These are phyloP conservation scores for Phytophthora fragariae DNA, from an alignment of 352 stramenopile genomes.

Conservation along the genomic window DNA sequence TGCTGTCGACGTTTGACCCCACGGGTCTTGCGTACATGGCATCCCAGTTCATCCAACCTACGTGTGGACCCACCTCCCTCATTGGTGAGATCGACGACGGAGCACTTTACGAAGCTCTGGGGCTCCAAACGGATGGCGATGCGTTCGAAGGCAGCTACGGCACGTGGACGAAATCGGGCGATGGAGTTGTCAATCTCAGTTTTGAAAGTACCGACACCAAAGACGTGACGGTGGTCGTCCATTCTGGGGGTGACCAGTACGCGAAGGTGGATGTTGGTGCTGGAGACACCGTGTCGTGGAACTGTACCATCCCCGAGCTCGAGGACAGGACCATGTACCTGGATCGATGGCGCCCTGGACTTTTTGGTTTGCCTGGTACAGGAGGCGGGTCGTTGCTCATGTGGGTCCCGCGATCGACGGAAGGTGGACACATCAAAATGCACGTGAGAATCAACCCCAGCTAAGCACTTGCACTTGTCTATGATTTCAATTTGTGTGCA, in stretches of 20 bases:
- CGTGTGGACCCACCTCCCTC: conserved; percentile 36
- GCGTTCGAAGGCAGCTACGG: conserved; percentile 38
- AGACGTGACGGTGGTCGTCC: conserved; percentile 30
- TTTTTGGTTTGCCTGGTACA: conserved; percentile 27
- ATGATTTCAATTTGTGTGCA: background rate
- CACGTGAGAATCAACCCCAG: conserved; percentile 49
- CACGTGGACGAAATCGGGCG: conserved; percentile 36
- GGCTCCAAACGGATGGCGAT: conserved; percentile 23
- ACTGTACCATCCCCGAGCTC: conserved; percentile 26
- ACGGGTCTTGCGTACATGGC: conserved; percentile 49
- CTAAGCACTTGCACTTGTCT: background rate
- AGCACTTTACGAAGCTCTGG: conserved; percentile 26
- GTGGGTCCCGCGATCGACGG: conserved; percentile 48
- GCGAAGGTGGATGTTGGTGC: conserved; percentile 24
- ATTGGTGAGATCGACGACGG: conserved; percentile 46
- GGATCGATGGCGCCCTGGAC: conserved; percentile 23
- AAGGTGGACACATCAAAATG: conserved; percentile 50
- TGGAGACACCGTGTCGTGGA: conserved; percentile 26
- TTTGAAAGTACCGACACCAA: conserved; percentile 30
- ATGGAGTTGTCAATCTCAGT: conserved; percentile 36
- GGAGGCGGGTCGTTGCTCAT: conserved; percentile 27
- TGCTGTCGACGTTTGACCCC: conserved; percentile 45
- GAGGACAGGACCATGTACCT: conserved; percentile 32
- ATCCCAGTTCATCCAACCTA: conserved; percentile 46
- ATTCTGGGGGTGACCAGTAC: conserved; percentile 30